Base-by-base conservation (phyloP, 768 basidiomycete species). In the Hygrophoropsis aurantiaca region DNA sequence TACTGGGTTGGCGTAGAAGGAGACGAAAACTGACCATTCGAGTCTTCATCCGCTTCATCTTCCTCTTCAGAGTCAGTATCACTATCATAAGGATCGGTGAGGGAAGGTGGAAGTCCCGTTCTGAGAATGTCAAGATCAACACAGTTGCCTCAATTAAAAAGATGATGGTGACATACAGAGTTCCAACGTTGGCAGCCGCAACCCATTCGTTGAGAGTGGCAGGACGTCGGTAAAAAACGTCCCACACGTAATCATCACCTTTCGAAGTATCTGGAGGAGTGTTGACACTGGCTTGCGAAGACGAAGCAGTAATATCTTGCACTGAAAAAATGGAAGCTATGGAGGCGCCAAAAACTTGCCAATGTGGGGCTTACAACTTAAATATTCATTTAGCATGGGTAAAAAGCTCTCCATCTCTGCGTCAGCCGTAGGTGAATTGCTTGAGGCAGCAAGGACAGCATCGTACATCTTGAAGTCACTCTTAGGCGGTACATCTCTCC, bases 1-100 rank as follows among this genome's bases (percentile, higher is more conserved):
- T 16, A 3, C 36, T 33, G 33, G 27, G 38, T 23, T 20, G 39
- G 32, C 5, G 26, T 16, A 20, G 18, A 51, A 37, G 27, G 23
- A 9, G 30, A 38, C 3, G 18, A 10, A 33, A 9, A 61, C 67
- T 32, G 37, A 87, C 89, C 86, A 64, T 91, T 91, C 0, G 89
- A 91, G 56, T 91, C 90, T 54, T 91, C 90, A 50, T 90, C 87
- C 3, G 79, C 88, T 53, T 87, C 84, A 47, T 87, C 88, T 51
- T 81, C 84, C 54, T 74, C 74, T 54, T 85, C 84, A 0, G 79
- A 81, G 33, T 83, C 84, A 18, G 82, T 84, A 9, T 76, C 71
- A 13, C 82, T 80, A 37, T 84, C 82, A 53, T 81, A 74, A 3
- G 72, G 64, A 52, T 84, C 79, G 24, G 71, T 75, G 11, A 74